These are phyloP conservation scores for Tolypocladium ophioglossoides DNA, from an alignment of 2,329 filamentous ascomycete genomes.

Conservation along the genomic window DNA sequence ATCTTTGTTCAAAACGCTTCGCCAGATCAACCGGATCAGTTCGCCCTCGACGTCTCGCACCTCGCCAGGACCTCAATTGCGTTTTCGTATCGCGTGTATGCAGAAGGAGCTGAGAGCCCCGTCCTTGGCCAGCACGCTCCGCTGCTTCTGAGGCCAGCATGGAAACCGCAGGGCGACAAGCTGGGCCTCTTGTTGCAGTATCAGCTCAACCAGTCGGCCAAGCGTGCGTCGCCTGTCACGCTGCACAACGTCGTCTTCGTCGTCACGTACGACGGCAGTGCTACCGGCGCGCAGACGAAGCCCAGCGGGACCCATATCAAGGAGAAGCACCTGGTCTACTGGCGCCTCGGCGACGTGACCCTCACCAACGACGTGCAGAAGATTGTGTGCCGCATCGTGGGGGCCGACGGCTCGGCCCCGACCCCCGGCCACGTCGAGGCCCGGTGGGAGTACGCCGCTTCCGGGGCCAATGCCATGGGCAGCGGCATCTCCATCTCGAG, in stretches of 20 bases:
- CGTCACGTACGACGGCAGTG: conserved; percentile 59
- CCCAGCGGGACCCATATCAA: conserved; percentile 69
- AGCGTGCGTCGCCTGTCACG: conserved; percentile 28
- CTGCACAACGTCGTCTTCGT: conserved; percentile 66
- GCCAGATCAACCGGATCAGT: conserved; percentile 63
- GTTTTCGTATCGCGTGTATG: conserved; percentile 85
- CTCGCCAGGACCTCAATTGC: conserved; percentile 67
- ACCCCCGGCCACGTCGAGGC: conserved; percentile 72
- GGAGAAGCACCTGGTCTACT: conserved; percentile 69
- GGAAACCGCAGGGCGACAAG: conserved; percentile 78
- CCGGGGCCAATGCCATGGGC: conserved; percentile 31
- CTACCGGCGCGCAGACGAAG: conserved; percentile 63
- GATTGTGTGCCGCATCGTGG: conserved; percentile 70
- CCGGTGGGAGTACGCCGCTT: conserved; percentile 55
- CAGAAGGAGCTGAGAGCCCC: conserved; percentile 44
- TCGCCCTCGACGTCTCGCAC: conserved; percentile 61
- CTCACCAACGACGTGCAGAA: conserved; percentile 57
- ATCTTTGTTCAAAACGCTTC: conserved; percentile 69
- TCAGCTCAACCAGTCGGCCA: conserved; percentile 63
- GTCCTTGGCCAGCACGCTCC: conserved; percentile 51
- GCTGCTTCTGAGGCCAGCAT: conserved; percentile 61
- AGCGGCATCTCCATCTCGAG: conserved; percentile 58
- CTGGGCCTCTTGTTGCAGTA: conserved; percentile 82
- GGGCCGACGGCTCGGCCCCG: conserved; percentile 60
- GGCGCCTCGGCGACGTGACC: conserved; percentile 68